phyloP scores from a whole-genome alignment of 2,329 filamentous ascomycete genomes.

The Cercospora brassicicola region DNA sequence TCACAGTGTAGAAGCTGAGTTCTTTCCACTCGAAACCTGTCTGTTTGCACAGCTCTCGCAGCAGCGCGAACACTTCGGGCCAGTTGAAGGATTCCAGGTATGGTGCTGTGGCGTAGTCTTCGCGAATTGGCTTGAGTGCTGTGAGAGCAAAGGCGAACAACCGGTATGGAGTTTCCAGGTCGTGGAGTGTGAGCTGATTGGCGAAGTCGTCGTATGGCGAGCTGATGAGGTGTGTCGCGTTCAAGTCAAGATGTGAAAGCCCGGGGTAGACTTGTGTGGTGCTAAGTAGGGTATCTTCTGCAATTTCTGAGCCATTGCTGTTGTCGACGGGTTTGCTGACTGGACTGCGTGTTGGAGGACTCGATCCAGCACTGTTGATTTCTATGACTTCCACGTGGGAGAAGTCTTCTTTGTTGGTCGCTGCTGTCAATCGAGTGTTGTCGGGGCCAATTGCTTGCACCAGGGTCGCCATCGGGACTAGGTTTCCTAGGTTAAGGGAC shows the following conservation, averaged over 20 bases:
- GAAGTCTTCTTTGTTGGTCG: neutral
- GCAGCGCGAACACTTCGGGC: constrained; percentile 55
- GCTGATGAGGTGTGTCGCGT: constrained; percentile 29
- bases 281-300: neutral
- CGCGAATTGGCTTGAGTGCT: constrained; percentile 60
- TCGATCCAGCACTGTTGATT: neutral
- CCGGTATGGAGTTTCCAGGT: constrained; percentile 63
- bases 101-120: constrained; percentile 73
- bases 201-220: constrained; percentile 73
- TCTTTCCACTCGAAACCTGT: constrained; percentile 22
- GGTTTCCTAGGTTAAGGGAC: neutral
- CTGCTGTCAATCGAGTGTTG: neutral
- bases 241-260: constrained; percentile 12
- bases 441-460: neutral
- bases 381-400: constrained; percentile 2
- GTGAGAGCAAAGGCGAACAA: constrained; percentile 72
- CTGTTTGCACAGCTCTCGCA: constrained; percentile 54
- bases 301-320: neutral
- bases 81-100: constrained; percentile 81
- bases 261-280: neutral
- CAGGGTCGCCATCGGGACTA: constrained; percentile 1
- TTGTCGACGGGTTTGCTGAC: neutral
- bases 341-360: constrained; percentile 1
- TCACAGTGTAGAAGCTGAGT: constrained; percentile 72
- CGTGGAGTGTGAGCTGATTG: constrained; percentile 72